Evolutionary conservation across 495 filamentous ascomycete species (phyloP).

Genomic region (Pseudoneurospora amorphoporcata): DNA sequence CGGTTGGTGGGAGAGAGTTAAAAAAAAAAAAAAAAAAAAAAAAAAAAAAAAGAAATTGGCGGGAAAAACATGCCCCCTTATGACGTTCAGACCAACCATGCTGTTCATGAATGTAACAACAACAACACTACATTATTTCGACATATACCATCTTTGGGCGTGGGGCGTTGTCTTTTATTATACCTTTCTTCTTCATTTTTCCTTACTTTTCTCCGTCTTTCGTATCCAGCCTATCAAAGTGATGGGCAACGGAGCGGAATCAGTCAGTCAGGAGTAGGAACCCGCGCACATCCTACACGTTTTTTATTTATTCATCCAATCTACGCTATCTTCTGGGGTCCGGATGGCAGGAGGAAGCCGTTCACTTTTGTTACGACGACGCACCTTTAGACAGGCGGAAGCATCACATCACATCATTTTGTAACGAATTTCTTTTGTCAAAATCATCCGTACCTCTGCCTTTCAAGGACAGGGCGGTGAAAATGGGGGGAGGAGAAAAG

Average conservation of each 20-base stretch:
- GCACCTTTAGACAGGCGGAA: neutral
- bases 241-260: neutral
- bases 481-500: neutral
- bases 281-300: neutral
- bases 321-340: neutral
- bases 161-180: neutral
- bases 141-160: neutral
- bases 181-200: neutral
- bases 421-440: neutral
- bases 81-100: conserved; percentile 8
- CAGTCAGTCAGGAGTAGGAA: neutral
- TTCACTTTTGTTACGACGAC: neutral
- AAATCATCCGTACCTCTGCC: neutral
- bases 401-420: neutral
- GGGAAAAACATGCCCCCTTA: conserved; percentile 11
- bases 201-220: neutral
- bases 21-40: neutral
- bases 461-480: neutral
- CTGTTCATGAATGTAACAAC: conserved; percentile 15
- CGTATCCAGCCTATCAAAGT: neutral
- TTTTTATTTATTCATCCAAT: neutral
- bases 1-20: conserved; percentile 3
- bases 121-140: neutral
- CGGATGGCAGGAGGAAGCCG: neutral
- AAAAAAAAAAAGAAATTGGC: neutral